phyloP scores from a whole-genome alignment of 352 stramenopile species.

The Globisporangium perplexum region DNA sequence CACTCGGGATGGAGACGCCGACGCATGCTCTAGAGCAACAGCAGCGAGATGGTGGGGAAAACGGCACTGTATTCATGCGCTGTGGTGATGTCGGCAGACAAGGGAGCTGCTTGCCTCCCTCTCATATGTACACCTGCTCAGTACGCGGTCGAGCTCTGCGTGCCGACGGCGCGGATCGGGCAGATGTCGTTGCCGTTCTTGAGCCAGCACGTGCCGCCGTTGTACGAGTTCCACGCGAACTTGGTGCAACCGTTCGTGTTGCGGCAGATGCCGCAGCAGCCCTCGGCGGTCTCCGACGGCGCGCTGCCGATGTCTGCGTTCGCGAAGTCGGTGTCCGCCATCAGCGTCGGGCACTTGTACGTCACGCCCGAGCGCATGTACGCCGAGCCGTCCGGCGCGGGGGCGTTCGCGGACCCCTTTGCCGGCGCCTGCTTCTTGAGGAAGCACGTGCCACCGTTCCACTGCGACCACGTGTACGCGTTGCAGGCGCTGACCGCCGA shows the following conservation, averaged over 20 bases:
- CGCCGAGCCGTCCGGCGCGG: constrained; percentile 1
- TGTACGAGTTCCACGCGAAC: constrained; percentile 14
- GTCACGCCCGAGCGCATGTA: constrained; percentile 2
- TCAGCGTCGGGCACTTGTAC: constrained; percentile 8
- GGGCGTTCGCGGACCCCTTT: neutral
- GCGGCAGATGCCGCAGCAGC: constrained; percentile 10
- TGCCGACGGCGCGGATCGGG: too few species aligned
- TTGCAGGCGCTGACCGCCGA: constrained; percentile 19
- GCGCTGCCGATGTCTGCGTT: constrained; percentile 1
- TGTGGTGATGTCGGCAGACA: too few species aligned
- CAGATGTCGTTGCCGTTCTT: constrained; percentile 18
- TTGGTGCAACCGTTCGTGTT: neutral
- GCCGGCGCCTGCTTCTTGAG: constrained; percentile 28
- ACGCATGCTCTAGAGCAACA: too few species aligned
- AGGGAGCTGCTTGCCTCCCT: too few species aligned
- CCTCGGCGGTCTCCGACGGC: neutral
- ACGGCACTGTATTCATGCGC: too few species aligned
- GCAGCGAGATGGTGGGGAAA: too few species aligned
- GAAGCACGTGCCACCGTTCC: constrained; percentile 34
- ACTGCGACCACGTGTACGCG: constrained; percentile 46
- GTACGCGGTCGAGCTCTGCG: too few species aligned
- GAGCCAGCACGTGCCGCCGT: constrained; percentile 56
- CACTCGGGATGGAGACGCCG: too few species aligned
- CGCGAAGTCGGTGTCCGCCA: neutral
- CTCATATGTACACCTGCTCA: too few species aligned